Evolutionary conservation across 768 basidiomycete genomes (phyloP).

Genomic region (Brasilioporus rufonigricans): DNA sequence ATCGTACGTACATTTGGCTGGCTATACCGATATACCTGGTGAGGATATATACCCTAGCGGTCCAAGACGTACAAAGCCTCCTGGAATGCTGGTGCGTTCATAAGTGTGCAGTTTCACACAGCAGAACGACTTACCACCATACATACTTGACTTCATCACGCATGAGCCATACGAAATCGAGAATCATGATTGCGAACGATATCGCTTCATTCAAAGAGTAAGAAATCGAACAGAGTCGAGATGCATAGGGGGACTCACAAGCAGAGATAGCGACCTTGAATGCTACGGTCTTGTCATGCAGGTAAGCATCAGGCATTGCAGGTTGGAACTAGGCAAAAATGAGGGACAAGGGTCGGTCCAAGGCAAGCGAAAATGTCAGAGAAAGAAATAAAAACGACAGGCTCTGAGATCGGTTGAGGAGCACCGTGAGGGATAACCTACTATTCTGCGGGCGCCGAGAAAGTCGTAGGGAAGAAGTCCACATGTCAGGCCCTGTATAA

Average conservation of each 20-base stretch:
- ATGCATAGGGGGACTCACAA: conserved; percentile 3
- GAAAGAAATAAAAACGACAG: neutral
- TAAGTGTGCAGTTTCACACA: neutral
- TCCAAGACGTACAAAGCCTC: conserved; percentile 4
- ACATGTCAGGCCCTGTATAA: neutral
- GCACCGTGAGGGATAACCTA: neutral
- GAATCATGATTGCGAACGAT: conserved; percentile 13
- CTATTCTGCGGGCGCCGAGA: neutral
- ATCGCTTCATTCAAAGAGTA: neutral
- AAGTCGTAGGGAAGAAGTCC: neutral
- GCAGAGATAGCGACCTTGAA: conserved; percentile 10
- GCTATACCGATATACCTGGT: conserved; percentile 16
- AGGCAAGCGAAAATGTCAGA: neutral
- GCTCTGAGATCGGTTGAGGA: neutral
- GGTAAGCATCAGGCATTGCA: neutral
- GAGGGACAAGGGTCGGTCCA: neutral
- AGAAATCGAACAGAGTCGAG: neutral
- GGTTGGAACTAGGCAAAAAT: neutral
- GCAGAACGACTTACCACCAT: conserved; percentile 19
- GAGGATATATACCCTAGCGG: conserved; percentile 9
- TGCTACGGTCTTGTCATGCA: neutral
- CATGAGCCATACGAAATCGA: conserved; percentile 11
- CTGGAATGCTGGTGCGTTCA: neutral
- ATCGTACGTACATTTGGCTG: conserved; percentile 19
- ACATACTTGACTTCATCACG: conserved; percentile 14